A percentile compares a stretch with the other conserved stretches of the same genome.
These are phyloP conservation scores for Collybia sp. DNA, from an alignment of 768 basidiomycete species.

Conservation along the genomic window DNA sequence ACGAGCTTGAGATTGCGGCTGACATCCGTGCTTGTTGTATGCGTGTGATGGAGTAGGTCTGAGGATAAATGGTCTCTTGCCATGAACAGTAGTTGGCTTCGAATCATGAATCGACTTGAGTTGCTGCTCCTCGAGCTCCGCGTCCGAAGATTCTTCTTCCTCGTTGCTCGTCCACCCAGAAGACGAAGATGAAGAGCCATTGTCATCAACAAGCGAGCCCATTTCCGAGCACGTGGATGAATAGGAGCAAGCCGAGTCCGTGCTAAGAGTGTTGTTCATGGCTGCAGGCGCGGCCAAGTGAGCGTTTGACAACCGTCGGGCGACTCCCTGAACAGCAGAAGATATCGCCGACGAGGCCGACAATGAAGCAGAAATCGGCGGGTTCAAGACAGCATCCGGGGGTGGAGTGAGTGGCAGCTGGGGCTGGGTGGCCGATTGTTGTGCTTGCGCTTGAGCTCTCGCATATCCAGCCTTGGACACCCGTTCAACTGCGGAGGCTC, in stretches of 20 bases:
- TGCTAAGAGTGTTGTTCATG: conserved; percentile 39
- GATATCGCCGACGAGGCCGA: conserved; percentile 27
- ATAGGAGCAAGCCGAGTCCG: conserved; percentile 20
- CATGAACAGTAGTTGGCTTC: conserved; percentile 11
- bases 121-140: conserved; percentile 9
- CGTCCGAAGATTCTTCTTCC: background rate
- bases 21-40: conserved; percentile 25
- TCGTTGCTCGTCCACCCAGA: conserved; percentile 46
- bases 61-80: conserved; percentile 41
- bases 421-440: conserved; percentile 19
- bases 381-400: conserved; percentile 19
- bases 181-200: conserved; percentile 53
- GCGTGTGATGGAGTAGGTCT: conserved; percentile 42
- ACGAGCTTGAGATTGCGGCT: conserved; percentile 17
- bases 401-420: conserved; percentile 36
- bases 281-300: conserved; percentile 25
- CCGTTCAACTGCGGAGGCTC: conserved; percentile 46
- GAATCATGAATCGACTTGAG: conserved; percentile 14
- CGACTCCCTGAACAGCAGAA: conserved; percentile 54
- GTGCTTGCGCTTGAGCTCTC: conserved; percentile 34
- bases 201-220: conserved; percentile 61
- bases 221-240: conserved; percentile 48
- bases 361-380: conserved; percentile 30
- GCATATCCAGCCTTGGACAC: conserved; percentile 47
- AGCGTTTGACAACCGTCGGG: conserved; percentile 49